Evolutionary conservation across 164 flowering plant genomes (phyloP).

Genomic region (Brasenia schreberi): DNA sequence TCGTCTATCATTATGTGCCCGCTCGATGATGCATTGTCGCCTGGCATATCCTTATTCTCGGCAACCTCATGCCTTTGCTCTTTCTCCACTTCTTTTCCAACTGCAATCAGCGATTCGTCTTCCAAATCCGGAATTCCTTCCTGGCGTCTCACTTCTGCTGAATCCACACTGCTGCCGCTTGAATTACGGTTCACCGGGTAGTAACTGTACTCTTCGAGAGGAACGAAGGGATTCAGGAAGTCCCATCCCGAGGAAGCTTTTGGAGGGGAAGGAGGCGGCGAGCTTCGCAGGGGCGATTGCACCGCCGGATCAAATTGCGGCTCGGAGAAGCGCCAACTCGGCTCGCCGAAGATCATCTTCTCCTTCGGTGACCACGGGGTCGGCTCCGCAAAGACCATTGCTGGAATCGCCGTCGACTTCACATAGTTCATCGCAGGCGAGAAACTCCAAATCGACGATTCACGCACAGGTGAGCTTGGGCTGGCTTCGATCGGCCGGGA

Average conservation of each 20-base stretch:
- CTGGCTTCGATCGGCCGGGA: not conserved
- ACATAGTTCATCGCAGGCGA: constrained; percentile 28
- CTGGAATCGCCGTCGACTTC: constrained; percentile 38
- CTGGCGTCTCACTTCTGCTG: constrained; percentile 71
- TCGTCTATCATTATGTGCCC: not conserved
- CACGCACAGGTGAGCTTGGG: not conserved
- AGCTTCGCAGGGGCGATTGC: not conserved
- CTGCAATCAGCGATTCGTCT: constrained; percentile 30
- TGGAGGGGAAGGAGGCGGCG: constrained; percentile 47
- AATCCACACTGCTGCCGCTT: constrained; percentile 62
- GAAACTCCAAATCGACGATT: constrained; percentile 5
- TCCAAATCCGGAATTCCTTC: constrained; percentile 98
- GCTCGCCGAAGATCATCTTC: not conserved
- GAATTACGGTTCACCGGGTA: constrained; percentile 14
- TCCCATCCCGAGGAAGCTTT: constrained; percentile 55
- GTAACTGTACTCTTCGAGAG: constrained; percentile 22
- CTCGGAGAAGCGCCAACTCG: not conserved
- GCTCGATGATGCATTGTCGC: not conserved
- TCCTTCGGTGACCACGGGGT: not conserved
- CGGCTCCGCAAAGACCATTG: constrained; percentile 28
- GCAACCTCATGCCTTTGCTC: not conserved
- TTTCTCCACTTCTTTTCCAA: not conserved
- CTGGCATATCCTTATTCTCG: not conserved
- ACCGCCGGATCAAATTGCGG: not conserved
- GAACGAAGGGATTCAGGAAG: constrained; percentile 56